phyloP scores from a whole-genome alignment of 2,329 filamentous ascomycete species.

The Hypomyces rosellus region DNA sequence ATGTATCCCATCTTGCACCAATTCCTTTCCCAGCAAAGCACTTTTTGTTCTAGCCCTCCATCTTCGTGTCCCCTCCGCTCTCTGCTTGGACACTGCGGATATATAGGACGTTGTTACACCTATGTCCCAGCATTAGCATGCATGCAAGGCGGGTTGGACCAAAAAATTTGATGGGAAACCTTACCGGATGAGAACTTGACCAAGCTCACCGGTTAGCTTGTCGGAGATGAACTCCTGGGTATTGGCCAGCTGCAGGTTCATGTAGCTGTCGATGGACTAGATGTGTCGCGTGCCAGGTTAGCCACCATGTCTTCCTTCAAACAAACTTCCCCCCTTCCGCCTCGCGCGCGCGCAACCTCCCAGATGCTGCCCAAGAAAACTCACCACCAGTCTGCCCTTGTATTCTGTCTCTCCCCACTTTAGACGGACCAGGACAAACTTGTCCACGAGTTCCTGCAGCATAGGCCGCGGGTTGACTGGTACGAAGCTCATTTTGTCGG shows the following conservation, averaged over 20 bases:
- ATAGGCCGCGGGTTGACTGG: conserved; percentile 95
- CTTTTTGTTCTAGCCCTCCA: conserved; percentile 42
- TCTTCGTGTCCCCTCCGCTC: conserved; percentile 46
- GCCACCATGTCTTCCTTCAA: background rate
- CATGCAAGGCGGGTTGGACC: background rate
- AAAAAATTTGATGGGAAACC: conserved; percentile 12
- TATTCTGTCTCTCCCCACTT: conserved; percentile 99
- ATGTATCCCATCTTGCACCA: too few relatives aligned
- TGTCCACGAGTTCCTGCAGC: conserved; percentile 88
- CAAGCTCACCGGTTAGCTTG: conserved; percentile 76
- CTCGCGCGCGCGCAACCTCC: background rate
- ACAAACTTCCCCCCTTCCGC: background rate
- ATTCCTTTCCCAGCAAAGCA: too few relatives aligned
- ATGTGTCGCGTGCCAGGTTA: background rate
- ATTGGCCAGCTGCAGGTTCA: conserved; percentile 91
- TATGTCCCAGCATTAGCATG: conserved; percentile 34
- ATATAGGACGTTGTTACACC: conserved; percentile 97
- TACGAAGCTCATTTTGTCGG: conserved; percentile 55
- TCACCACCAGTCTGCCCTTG: conserved; percentile 72
- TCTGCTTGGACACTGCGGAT: conserved; percentile 56
- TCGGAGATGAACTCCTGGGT: conserved; percentile 90
- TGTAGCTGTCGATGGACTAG: conserved; percentile 85
- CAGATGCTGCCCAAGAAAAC: background rate
- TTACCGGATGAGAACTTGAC: conserved; percentile 87
- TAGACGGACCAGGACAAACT: conserved; percentile 82